Conservation (phyloP, 805 yeast genomes). For the Monosporozyma solicola region DNA sequence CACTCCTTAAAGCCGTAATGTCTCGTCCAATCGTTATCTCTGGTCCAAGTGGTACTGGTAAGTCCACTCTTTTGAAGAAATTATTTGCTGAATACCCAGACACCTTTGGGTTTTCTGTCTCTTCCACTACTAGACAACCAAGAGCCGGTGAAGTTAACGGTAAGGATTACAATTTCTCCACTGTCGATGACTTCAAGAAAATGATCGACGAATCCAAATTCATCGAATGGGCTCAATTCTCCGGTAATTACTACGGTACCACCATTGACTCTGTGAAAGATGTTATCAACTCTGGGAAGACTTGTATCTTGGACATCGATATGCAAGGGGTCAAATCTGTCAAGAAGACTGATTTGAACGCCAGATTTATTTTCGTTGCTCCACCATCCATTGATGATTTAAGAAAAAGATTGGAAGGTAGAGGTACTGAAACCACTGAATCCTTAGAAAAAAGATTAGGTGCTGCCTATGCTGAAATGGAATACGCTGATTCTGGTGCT, state of each 20-base stretch:
- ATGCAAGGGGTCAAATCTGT: conserved; percentile 98
- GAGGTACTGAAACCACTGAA: conserved; percentile 94
- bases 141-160: conserved; percentile 89
- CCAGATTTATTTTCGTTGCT: conserved; percentile 77
- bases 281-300: conserved; percentile 47
- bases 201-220: conserved; percentile 69
- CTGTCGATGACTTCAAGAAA: conserved; percentile 69
- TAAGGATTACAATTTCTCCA: conserved; percentile 77
- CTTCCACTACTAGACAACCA: conserved; percentile 81
- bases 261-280: conserved; percentile 73
- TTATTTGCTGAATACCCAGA: conserved; percentile 85
- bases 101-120: conserved; percentile 87
- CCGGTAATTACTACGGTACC: conserved; percentile 97
- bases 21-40: conserved; percentile 85
- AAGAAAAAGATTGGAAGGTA: conserved; percentile 62
- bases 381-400: conserved; percentile 87
- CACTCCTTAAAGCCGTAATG: conserved; percentile 11
- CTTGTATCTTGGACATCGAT: conserved; percentile 92
- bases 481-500: conserved; percentile 81
- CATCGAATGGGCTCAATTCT: conserved; percentile 96
- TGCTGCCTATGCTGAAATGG: conserved; percentile 86
- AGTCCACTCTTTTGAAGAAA: conserved; percentile 85
- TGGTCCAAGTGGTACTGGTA: conserved; percentile 96
- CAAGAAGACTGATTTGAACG: conserved; percentile 71
- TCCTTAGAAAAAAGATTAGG: conserved; percentile 72